Base-by-base conservation (phyloP, 2,329 filamentous ascomycete species). In the Sclerotinia minor region DNA sequence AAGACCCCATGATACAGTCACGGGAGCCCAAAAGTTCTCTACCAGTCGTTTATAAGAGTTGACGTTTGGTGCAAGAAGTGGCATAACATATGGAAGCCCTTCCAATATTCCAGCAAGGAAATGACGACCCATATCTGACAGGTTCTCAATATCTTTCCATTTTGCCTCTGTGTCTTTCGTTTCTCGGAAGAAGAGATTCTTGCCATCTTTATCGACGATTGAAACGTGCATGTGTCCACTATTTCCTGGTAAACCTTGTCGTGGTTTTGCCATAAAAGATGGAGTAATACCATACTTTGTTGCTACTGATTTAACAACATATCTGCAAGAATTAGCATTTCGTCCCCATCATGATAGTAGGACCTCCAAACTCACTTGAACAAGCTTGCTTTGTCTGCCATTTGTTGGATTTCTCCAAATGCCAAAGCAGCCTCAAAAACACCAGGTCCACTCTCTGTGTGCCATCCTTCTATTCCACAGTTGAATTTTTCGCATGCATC, bases 21-120 rank as follows among this genome's bases (percentile, higher is more conserved):
- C 95, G 0, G 95, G 95, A 0, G 95, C 95, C 95, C 95, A 99
- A 80, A 97, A 98, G 81, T 98, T 98, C 82, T 99, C 95, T 2
- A 99, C 95, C 0, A 99, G 85, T 4, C 95, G 89, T 81, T 99
- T 99, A 84, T 99, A 99, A 70, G 92, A 96, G 84, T 99, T 99
- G 76, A 99, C 87, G 0, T 92, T 99, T 0, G 95, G 95, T 0
- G 94, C 95, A 17, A 99, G 83, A 68, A 98, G 83, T 0, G 95
- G 95, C 95, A 99, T 99, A 73, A 98, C 87, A 76, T 97, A 92
- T 2, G 95, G 92, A 5, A 99, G 84, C 19, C 94, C 95, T 32
- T 92, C 89, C 0, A 99, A 84, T 1, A 99, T 80, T 9, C 95
- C 95, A 0, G 95, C 95, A 0, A 99, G 86, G 81, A 99, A 99